Evolutionary conservation across 192 early-diverging fungal species (phyloP).

Genomic region (Backusella mclennaniae): DNA sequence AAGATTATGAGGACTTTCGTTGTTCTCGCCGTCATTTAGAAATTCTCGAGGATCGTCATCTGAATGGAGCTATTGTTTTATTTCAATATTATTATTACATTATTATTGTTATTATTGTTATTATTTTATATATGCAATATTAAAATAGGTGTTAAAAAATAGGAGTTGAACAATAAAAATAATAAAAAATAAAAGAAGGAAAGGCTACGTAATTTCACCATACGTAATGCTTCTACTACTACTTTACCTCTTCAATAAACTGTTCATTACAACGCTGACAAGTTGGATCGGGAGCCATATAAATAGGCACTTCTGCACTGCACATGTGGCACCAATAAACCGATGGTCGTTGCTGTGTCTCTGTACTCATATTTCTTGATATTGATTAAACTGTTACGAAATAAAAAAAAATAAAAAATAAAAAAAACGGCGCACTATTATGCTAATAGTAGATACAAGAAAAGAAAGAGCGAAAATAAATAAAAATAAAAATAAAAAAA

Average conservation of each 20-base stretch:
- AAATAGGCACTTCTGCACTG: constrained; percentile 53
- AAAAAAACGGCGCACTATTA: neutral
- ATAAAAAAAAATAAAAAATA: constrained; percentile 6
- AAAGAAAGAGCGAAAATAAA: neutral
- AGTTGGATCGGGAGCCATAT: constrained; percentile 78
- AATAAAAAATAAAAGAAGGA: neutral
- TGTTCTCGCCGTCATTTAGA: neutral
- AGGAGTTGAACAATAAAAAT: neutral
- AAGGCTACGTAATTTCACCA: neutral
- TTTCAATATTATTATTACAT: neutral
- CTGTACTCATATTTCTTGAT: neutral
- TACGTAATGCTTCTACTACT: constrained; percentile 1
- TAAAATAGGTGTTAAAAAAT: neutral
- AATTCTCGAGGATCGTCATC: constrained; percentile 21
- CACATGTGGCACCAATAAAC: constrained; percentile 69
- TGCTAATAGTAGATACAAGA: neutral
- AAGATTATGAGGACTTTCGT: neutral
- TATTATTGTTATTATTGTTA: neutral
- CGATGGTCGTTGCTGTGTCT: neutral
- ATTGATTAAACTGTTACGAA: neutral
- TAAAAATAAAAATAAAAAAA: neutral
- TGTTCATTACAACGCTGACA: constrained; percentile 73
- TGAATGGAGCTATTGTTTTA: neutral
- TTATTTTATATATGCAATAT: neutral
- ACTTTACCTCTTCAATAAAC: constrained; percentile 82